Evolutionary conservation across 1,284 basidiomycete genomes (phyloP), one percentile per base, ranked within the genome.

Genomic region (Clitocybe nebularis): DNA sequence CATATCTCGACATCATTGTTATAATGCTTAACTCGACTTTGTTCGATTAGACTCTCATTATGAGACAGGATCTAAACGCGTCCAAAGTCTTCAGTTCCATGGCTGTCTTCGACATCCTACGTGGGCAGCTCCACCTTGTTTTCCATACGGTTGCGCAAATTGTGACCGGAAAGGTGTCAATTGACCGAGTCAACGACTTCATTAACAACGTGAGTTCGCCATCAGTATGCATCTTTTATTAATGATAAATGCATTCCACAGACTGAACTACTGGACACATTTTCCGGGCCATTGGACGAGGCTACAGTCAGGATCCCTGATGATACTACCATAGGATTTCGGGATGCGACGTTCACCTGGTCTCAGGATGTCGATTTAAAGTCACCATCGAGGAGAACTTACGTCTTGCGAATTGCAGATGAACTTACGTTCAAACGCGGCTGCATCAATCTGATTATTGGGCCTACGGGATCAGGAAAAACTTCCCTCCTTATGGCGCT

Each of bases 361-460:
- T 63, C 67, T 1, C 59, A 61, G 8, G 51, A 49, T 4, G 56
- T 58, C 23, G 61, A 61, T 9, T 42, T 51, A 1, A 37, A 56
- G 9, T 67, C 61, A 4, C 60, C 64, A 3, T 63, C 64, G 2
- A 52, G 55, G 20, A 56, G 68, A 13, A 63, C 63, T 41, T 82
- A 79, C 59, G 56, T 58, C 5, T 67, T 83, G 5, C 57, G 60
- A 4, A 65, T 83, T 19, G 63, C 74, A 3, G 64, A 56, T 1
- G 72, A 80, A 47, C 55, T 84, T 1, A 52, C 67, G 2, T 85
- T 86, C 64, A 71, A 72, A 39, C 69, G 63, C 28, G 73, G 75
- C 16, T 61, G 68, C 48, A 64, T 85, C 50, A 84, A 81, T 54
- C 58, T 85, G 22, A 72, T 87, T 42, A 64, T 81, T 23, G 82